These are phyloP conservation scores for Nematocida homosporus DNA, from an alignment of 371 early-diverging fungal genomes.

Conservation along the genomic window DNA sequence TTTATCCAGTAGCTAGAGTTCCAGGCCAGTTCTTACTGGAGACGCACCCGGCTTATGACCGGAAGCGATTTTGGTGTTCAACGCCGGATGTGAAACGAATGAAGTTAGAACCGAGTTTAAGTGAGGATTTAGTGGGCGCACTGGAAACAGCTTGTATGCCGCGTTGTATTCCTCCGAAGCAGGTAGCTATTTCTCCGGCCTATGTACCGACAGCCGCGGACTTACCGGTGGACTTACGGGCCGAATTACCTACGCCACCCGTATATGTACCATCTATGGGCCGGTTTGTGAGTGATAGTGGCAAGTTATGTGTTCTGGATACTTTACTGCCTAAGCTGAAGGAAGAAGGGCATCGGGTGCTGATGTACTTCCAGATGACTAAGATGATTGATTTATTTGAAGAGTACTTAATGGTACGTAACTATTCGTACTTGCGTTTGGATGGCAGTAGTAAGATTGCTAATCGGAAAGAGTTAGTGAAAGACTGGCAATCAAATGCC, in stretches of 20 bases:
- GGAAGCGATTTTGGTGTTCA: no score
- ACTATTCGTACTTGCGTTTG: slow-evolving; percentile 74
- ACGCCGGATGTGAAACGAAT: slow-evolving; percentile 1
- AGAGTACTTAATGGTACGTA: slow-evolving; percentile 64
- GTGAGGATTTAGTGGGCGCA: background rate
- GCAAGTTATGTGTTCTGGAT: slow-evolving; percentile 83
- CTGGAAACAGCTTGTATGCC: slow-evolving; percentile 8
- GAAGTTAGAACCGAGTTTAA: slow-evolving; percentile 3
- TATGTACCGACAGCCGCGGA: slow-evolving; percentile 1
- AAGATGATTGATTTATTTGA: slow-evolving; percentile 91
- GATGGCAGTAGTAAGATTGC: slow-evolving; percentile 91
- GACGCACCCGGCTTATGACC: background rate
- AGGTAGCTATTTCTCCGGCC: slow-evolving; percentile 16
- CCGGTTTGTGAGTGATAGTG: slow-evolving; percentile 77
- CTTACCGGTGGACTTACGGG: background rate
- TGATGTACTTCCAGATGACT: slow-evolving; percentile 98
- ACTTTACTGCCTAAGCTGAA: slow-evolving; percentile 78
- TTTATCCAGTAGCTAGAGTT: background rate
- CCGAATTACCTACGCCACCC: background rate
- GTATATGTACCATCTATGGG: slow-evolving; percentile 37
- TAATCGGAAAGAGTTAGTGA: slow-evolving; percentile 77
- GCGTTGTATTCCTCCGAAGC: slow-evolving; percentile 14
- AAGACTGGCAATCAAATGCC: slow-evolving; percentile 69
- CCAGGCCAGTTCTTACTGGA: background rate
- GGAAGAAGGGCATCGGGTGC: slow-evolving; percentile 80